A percentile compares a stretch with the other conserved stretches of the same genome.
phyloP scores from a whole-genome alignment of 257 asterid species.

The Salvia miltiorrhiza region DNA sequence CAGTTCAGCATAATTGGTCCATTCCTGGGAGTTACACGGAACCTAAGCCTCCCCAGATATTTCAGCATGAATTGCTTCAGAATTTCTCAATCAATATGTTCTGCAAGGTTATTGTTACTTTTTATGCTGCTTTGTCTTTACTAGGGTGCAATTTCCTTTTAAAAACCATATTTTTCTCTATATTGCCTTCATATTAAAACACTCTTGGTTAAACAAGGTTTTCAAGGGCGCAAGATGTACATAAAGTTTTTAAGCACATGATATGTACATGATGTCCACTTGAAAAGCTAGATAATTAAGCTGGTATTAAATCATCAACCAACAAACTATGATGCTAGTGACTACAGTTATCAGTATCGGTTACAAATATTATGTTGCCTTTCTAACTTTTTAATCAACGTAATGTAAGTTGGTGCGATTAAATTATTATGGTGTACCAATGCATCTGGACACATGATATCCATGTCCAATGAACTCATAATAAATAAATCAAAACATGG shows the following conservation, averaged over 20 bases:
- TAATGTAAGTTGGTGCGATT: background rate
- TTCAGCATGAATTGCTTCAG: constrained; percentile 98
- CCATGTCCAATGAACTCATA: background rate
- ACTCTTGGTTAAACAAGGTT: constrained; percentile 3
- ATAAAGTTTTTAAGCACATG: background rate
- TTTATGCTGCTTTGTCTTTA: background rate
- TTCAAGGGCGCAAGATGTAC: background rate
- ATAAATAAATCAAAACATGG: background rate
- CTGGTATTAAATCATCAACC: constrained; percentile 4
- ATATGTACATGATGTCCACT: background rate
- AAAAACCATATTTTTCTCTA: background rate
- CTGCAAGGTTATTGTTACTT: constrained; percentile 67
- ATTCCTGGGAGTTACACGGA: constrained; percentile 58
- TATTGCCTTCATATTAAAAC: background rate
- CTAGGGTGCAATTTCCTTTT: background rate
- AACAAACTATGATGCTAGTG: background rate
- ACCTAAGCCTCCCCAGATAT: constrained; percentile 71
- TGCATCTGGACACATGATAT: background rate
- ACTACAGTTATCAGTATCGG: background rate
- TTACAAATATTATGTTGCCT: background rate
- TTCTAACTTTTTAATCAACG: background rate
- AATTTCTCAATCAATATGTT: constrained; percentile 92
- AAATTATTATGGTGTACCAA: background rate
- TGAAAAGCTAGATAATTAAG: background rate
- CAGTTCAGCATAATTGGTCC: constrained; percentile 96